Evolutionary conservation across 441 rosid genomes (phyloP).

Genomic region (Macaranga tanarius): DNA sequence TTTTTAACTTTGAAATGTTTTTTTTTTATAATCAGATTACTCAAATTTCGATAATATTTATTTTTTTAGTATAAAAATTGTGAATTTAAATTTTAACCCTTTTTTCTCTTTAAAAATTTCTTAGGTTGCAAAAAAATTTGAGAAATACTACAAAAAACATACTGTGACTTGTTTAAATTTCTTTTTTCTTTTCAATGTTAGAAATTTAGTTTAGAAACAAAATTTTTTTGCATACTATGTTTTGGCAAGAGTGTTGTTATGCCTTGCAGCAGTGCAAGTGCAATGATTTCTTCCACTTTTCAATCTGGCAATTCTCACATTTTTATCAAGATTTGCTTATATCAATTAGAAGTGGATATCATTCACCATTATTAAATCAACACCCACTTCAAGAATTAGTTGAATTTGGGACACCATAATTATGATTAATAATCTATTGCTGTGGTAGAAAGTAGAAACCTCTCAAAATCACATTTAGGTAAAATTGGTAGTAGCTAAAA

Average conservation of each 20-base stretch:
- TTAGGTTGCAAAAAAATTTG: no score
- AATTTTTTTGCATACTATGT: no score
- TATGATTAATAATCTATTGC: not conserved
- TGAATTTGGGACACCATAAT: constrained; percentile 3
- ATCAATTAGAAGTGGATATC: not conserved
- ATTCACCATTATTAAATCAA: constrained; percentile 8
- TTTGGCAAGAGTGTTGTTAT: not conserved
- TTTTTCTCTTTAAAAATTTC: no score
- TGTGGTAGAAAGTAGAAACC: not conserved
- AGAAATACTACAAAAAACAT: no score
- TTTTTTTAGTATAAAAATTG: no score
- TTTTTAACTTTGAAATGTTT: no score
- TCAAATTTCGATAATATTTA: no score
- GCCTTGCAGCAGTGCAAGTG: not conserved
- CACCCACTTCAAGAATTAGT: not conserved
- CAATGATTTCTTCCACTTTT: not conserved
- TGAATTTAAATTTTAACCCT: no score
- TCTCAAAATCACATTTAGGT: constrained; percentile 8
- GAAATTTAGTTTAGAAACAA: no score
- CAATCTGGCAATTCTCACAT: not conserved
- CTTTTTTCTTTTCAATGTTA: no score
- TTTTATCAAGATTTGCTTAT: not conserved
- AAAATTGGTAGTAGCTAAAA: not conserved
- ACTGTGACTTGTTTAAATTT: no score
- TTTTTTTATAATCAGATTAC: no score